Percentiles rank a stretch among this genome's conserved stretches.
Conservation (phyloP, 805 yeast genomes). For the Zygosaccharomyces bisporus region DNA sequence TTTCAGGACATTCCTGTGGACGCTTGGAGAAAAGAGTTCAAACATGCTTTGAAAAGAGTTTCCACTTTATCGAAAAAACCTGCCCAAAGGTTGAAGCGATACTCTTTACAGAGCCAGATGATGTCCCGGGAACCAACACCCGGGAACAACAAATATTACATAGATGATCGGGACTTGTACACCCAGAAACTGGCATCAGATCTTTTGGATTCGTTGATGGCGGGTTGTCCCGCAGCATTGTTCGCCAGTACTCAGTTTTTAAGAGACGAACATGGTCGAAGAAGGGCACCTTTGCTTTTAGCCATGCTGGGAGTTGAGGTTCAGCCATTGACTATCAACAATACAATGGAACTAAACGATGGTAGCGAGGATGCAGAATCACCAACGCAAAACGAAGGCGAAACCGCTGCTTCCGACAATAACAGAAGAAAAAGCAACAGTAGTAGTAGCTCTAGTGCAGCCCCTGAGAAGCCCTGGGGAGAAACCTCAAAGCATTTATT, state of each 20-base stretch:
- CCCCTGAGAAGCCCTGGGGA: constrained; percentile 28
- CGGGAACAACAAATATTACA: constrained; percentile 3
- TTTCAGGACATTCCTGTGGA: constrained; percentile 5
- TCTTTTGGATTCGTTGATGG: constrained; percentile 49
- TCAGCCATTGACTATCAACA: constrained; percentile 26
- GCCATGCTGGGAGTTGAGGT: constrained; percentile 68
- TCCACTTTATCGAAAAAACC: constrained; percentile 16
- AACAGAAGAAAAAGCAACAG: constrained; percentile 13
- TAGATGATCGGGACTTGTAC: constrained; percentile 17
- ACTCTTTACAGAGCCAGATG: constrained; percentile 8
- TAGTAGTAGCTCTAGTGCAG: constrained; percentile 13
- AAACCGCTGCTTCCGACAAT: background rate
- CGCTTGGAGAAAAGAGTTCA: constrained; percentile 32
- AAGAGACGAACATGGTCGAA: constrained; percentile 69
- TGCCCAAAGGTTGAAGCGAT: constrained; percentile 11
- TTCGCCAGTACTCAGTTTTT: constrained; percentile 70
- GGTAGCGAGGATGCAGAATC: background rate
- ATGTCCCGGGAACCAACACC: constrained; percentile 3
- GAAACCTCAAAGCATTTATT: constrained; percentile 41
- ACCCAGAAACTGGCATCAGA: constrained; percentile 38
- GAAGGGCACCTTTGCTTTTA: constrained; percentile 78
- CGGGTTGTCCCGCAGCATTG: constrained; percentile 72
- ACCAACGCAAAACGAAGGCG: constrained; percentile 1
- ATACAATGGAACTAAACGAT: constrained; percentile 1
- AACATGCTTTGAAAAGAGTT: constrained; percentile 27